phyloP scores from a whole-genome alignment of 495 filamentous ascomycete species.

The Aspergillus wentii region DNA sequence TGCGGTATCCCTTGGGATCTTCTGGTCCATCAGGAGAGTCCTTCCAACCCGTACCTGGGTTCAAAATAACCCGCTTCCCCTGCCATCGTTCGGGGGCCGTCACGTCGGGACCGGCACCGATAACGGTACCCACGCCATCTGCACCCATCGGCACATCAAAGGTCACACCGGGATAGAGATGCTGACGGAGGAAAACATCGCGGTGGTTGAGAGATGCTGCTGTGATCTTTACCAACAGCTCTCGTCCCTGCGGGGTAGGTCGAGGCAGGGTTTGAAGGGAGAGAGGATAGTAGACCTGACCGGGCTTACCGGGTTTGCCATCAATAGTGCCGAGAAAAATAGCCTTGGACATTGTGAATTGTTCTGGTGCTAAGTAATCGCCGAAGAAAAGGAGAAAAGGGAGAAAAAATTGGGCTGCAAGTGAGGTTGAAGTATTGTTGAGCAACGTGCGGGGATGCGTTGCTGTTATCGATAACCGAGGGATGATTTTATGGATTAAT shows the following conservation, averaged over 20 bases:
- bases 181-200: constrained; percentile 86
- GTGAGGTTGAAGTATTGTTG: no score
- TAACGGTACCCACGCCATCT: constrained; percentile 74
- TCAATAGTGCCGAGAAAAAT: constrained; percentile 45
- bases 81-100: constrained; percentile 42
- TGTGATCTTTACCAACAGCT: constrained; percentile 65
- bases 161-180: constrained; percentile 78
- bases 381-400: background rate
- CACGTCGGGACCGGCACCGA: constrained; percentile 51
- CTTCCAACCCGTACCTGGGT: constrained; percentile 72
- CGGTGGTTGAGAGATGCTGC: constrained; percentile 87
- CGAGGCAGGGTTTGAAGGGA: constrained; percentile 52
- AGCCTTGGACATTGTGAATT: constrained; percentile 54
- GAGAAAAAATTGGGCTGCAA: background rate
- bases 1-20: constrained; percentile 51
- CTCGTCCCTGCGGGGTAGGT: constrained; percentile 54
- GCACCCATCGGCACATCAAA: constrained; percentile 72
- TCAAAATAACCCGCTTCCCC: constrained; percentile 67
- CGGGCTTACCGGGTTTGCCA: constrained; percentile 68
- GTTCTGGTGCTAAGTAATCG: no score
- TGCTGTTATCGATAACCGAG: background rate
- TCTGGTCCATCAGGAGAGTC: constrained; percentile 69
- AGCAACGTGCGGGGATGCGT: background rate
- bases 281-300: constrained; percentile 75
- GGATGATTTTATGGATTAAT: no score